phyloP scores from a whole-genome alignment of 1,139 yeast genomes.

The Meyerozyma elateridarum region DNA sequence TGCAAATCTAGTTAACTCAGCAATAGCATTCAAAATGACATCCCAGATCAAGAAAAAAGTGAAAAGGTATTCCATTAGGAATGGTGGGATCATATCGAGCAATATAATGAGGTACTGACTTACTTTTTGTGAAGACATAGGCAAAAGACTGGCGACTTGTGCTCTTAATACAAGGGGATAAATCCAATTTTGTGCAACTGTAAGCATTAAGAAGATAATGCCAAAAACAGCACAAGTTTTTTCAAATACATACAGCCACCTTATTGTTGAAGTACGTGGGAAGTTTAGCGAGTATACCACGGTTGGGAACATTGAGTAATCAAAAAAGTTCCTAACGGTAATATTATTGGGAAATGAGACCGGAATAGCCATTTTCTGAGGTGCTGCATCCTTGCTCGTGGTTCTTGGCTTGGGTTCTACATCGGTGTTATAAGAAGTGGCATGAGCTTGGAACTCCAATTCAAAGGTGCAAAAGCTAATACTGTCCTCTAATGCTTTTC shows the following conservation, averaged over 20 bases:
- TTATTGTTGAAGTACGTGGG: slow-evolving; percentile 67
- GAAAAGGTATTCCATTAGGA: slow-evolving; percentile 65
- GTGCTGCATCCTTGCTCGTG: slow-evolving; percentile 16
- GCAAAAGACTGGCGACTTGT: slow-evolving; percentile 41
- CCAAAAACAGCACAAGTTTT: slow-evolving; percentile 83
- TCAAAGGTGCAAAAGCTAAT: slow-evolving; percentile 63
- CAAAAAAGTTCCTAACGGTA: slow-evolving; percentile 60
- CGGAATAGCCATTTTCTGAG: slow-evolving; percentile 17
- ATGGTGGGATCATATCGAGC: slow-evolving; percentile 77
- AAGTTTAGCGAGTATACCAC: slow-evolving; percentile 74
- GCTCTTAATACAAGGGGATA: slow-evolving; percentile 73
- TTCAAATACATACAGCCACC: slow-evolving; percentile 66
- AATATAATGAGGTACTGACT: slow-evolving; percentile 56
- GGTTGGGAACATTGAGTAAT: slow-evolving; percentile 87
- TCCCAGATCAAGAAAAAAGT: slow-evolving; percentile 94
- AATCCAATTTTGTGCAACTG: slow-evolving; percentile 72
- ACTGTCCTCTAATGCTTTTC: slow-evolving; percentile 37
- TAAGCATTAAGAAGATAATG: slow-evolving; percentile 74
- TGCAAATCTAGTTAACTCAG: slow-evolving; percentile 80
- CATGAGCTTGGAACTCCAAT: slow-evolving; percentile 43
- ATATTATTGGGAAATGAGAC: slow-evolving; percentile 67
- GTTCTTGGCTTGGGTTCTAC: slow-evolving; percentile 13
- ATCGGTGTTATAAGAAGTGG: slow-evolving; percentile 16
- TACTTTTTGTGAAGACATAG: slow-evolving; percentile 43
- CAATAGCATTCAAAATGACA: slow-evolving; percentile 80